Percentiles rank a stretch among this genome's conserved stretches.
phyloP scores from a whole-genome alignment of 2,329 filamentous ascomycete species.

The Sporothrix inflata region DNA sequence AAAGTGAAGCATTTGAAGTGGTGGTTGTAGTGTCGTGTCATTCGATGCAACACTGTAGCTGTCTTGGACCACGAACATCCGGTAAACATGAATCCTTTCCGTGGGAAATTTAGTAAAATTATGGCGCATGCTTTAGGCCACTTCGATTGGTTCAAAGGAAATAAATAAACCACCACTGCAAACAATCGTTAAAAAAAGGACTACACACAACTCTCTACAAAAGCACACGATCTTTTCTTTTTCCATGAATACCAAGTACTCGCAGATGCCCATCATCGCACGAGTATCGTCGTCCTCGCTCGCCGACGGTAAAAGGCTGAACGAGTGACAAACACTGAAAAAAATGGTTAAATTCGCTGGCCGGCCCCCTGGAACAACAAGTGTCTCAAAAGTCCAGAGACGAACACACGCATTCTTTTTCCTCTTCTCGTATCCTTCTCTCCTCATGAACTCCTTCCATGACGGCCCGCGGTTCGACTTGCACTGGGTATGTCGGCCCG shows the following conservation, averaged over 20 bases:
- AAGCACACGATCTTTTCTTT: no score
- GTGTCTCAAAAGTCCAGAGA: background rate
- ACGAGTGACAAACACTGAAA: background rate
- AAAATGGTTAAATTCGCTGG: conserved; percentile 12
- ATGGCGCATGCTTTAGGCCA: background rate
- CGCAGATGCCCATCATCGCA: background rate
- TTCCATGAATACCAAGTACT: no score
- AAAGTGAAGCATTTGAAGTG: background rate
- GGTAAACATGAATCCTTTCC: background rate
- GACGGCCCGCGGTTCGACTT: background rate
- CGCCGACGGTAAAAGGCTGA: background rate
- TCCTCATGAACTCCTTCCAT: background rate
- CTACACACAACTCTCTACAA: background rate
- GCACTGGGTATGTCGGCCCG: background rate
- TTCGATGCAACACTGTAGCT: background rate
- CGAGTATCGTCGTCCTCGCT: background rate
- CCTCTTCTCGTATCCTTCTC: background rate
- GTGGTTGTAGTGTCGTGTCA: background rate
- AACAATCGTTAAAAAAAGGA: background rate
- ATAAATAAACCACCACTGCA: background rate
- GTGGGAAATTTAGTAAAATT: background rate
- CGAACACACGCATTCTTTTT: background rate
- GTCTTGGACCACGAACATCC: background rate
- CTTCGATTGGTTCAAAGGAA: background rate
- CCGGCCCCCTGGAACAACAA: background rate